Base-by-base conservation (phyloP, 192 early-diverging fungal genomes). In the Umbelopsis sp. region DNA sequence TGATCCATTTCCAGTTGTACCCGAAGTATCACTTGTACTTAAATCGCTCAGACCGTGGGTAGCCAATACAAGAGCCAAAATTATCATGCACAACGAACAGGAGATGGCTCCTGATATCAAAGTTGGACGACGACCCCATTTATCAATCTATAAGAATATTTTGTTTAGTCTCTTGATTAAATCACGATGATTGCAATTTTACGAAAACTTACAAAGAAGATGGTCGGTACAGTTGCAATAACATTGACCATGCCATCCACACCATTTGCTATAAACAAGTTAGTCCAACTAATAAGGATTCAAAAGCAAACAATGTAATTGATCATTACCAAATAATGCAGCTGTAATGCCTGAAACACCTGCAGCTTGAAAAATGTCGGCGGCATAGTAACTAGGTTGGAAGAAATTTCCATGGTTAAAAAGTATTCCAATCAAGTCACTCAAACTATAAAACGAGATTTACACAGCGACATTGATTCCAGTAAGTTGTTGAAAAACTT, bases 381-480 rank as follows among this genome's bases (percentile, higher is more conserved):
- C 71, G 2, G 83, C 84, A 72, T 85, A 92, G 77, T 67, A 38
- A 4, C 74, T 76, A 67, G n/a, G n/a, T 16, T 20, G 49, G 77
- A 38, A 8, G 8, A 38, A 5, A 38, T 41, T 41, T 41, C 12
- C 0, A 41, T 0, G 12, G 7, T 11, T 41, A 11, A 41, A 11
- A 6, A 41, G 12, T 11, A 5, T 38, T 41, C 38, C 38, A 34
- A 21, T 68, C 43, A n/a, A 29, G 5, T 25, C 4, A 8, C 25
- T 7, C 26, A 53, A 22, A 34, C 32, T 20, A 11, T 41, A 41
- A 6, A 41, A 41, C 12, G 26, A 22, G 31, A 36, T 68, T 70
- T 94, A 94, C 81, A 94, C 73, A 20, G 91, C 83, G 38, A 85
- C 84, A 78, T 94, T 95, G 70, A 91, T 88, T 50, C 92, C 93